These are phyloP conservation scores for Ustilago loliicola DNA, from an alignment of 1,284 basidiomycete genomes.

Conservation along the genomic window DNA sequence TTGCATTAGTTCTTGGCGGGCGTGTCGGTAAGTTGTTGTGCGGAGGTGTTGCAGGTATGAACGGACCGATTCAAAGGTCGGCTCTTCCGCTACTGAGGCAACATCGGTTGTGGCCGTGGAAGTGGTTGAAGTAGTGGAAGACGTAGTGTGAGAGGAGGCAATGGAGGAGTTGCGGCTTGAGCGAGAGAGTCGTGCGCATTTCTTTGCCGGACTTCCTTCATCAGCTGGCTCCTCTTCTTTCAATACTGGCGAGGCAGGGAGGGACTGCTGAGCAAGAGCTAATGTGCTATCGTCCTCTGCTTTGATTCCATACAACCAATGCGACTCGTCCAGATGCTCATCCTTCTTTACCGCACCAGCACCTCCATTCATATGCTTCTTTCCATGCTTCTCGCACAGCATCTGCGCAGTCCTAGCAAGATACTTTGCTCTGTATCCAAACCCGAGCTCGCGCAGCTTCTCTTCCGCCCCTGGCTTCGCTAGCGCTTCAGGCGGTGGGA, in stretches of 20 bases:
- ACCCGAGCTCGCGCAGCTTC: conserved; percentile 83
- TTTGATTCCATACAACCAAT: conserved; percentile 38
- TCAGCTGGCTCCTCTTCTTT: neutral
- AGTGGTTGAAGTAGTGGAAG: neutral
- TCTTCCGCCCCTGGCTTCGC: conserved; percentile 74
- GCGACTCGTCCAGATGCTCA: conserved; percentile 27
- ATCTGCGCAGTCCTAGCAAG: conserved; percentile 86
- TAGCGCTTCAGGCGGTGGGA: conserved; percentile 82
- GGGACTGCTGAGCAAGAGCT: neutral
- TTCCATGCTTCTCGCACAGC: conserved; percentile 74
- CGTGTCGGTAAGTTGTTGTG: conserved; percentile 74
- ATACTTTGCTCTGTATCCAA: conserved; percentile 94
- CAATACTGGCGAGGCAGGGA: neutral
- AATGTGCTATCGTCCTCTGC: conserved; percentile 13
- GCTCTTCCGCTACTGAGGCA: neutral
- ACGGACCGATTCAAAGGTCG: conserved; percentile 71
- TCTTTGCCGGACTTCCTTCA: neutral
- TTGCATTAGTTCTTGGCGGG: conserved; percentile 83
- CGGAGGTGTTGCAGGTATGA: conserved; percentile 78
- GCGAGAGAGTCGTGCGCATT: conserved; percentile 21
- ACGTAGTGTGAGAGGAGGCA: neutral
- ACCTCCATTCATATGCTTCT: neutral
- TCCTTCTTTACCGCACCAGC: neutral
- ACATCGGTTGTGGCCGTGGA: conserved; percentile 1
- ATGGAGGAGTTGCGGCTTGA: conserved; percentile 10